These are phyloP conservation scores for Plasmodium malariae DNA, from an alignment of 169 alveolate genomes.

Conservation along the genomic window DNA sequence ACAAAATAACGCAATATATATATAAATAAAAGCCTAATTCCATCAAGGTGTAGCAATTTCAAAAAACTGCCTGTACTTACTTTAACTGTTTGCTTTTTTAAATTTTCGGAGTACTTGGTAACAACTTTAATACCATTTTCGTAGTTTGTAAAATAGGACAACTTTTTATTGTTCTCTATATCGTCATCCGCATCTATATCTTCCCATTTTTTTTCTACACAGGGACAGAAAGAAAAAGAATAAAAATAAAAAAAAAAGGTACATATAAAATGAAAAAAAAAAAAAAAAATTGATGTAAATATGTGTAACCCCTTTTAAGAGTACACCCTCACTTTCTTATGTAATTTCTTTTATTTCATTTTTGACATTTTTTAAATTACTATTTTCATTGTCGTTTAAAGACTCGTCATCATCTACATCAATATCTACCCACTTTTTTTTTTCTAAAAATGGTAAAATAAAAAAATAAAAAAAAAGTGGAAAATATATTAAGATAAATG, in stretches of 20 bases:
- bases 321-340: no score
- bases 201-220: slow-evolving; percentile 86
- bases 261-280: neutral
- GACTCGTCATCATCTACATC: slow-evolving; percentile 73
- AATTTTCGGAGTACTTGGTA: slow-evolving; percentile 82
- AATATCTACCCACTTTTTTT: slow-evolving; percentile 64
- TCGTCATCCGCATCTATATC: slow-evolving; percentile 88
- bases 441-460: slow-evolving; percentile 18
- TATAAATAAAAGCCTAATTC: neutral
- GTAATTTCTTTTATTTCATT: neutral
- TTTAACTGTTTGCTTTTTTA: slow-evolving; percentile 88
- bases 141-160: slow-evolving; percentile 81
- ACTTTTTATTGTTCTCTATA: slow-evolving; percentile 79
- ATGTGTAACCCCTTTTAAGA: slow-evolving; percentile 3
- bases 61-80: slow-evolving; percentile 36
- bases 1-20: neutral
- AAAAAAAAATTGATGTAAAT: neutral
- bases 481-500: neutral
- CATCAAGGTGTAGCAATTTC: neutral
- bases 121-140: slow-evolving; percentile 86
- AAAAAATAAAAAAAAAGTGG: neutral
- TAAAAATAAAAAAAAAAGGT: neutral
- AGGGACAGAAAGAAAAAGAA: neutral
- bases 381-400: slow-evolving; percentile 56
- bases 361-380: slow-evolving; percentile 21